A percentile compares a stretch with the other conserved stretches of the same genome.
These are phyloP conservation scores for Nakaseomyces bracarensis DNA, from an alignment of 1,139 yeast species.

Conservation along the genomic window DNA sequence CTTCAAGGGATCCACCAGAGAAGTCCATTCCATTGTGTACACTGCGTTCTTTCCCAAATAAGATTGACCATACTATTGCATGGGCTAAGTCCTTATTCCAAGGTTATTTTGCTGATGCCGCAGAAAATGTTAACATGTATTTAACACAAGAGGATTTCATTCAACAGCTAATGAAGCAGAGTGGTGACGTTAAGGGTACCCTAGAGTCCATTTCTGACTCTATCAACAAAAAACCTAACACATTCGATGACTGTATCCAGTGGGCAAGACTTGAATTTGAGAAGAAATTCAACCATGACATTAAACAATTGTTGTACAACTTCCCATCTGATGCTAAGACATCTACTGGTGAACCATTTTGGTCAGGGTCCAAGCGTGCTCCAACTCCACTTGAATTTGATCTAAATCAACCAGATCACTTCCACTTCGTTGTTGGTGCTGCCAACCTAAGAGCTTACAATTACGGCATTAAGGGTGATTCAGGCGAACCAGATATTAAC, in stretches of 20 bases:
- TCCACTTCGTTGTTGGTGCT: constrained; percentile 76
- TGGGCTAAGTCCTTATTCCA: constrained; percentile 97
- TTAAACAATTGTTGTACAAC: constrained; percentile 79
- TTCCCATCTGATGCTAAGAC: constrained; percentile 93
- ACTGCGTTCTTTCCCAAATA: constrained; percentile 91
- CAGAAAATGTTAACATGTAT: constrained; percentile 87
- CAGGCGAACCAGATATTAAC: constrained; percentile 39
- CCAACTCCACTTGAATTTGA: constrained; percentile 80
- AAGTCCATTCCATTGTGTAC: constrained; percentile 96
- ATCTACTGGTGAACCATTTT: constrained; percentile 84
- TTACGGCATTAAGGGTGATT: constrained; percentile 70
- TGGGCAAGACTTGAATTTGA: constrained; percentile 95
- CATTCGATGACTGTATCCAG: constrained; percentile 84
- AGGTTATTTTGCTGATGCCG: constrained; percentile 84
- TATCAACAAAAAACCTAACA: constrained; percentile 72
- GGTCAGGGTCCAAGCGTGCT: constrained; percentile 98
- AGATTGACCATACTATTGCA: constrained; percentile 96
- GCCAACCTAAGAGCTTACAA: constrained; percentile 87
- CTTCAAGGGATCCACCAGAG: constrained; percentile 98
- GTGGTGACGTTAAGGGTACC: constrained; percentile 84
- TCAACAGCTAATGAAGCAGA: constrained; percentile 81
- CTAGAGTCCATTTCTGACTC: constrained; percentile 69
- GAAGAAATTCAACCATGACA: constrained; percentile 73
- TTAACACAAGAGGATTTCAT: constrained; percentile 88
- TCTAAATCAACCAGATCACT: constrained; percentile 64